Evolutionary conservation across 352 stramenopile species (phyloP).

Genomic region (Phytophthora idaei): DNA sequence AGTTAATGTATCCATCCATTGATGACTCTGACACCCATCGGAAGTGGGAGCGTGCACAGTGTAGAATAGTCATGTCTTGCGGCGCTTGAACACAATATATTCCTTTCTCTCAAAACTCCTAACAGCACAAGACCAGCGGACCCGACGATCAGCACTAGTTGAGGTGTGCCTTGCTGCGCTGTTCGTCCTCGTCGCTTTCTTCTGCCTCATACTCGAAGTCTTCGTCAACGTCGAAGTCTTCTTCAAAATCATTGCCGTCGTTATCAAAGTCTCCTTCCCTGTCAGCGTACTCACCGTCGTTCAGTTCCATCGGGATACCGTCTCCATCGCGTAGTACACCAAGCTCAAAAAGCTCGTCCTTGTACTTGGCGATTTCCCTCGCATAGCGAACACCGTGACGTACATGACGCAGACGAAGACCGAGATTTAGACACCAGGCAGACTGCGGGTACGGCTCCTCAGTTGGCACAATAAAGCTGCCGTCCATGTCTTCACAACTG

Average conservation of each 20-base stretch:
- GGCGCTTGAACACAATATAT: slow-evolving; percentile 28
- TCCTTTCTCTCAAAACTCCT: slow-evolving; percentile 26
- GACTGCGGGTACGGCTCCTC: slow-evolving; percentile 58
- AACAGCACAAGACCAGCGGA: slow-evolving; percentile 6
- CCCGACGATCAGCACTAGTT: slow-evolving; percentile 5
- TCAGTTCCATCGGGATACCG: slow-evolving; percentile 2
- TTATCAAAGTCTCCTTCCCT: slow-evolving; percentile 3
- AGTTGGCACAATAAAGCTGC: slow-evolving; percentile 62
- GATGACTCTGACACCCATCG: slow-evolving; percentile 1
- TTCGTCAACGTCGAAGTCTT: slow-evolving; percentile 10
- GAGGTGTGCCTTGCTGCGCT: slow-evolving; percentile 15
- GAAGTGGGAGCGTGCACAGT: slow-evolving; percentile 23
- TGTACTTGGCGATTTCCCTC: slow-evolving; percentile 67
- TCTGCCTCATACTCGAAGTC: slow-evolving; percentile 9
- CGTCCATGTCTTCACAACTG: slow-evolving; percentile 62
- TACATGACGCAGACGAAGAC: slow-evolving; percentile 69
- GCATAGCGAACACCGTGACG: slow-evolving; percentile 70
- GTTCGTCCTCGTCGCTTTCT: slow-evolving; percentile 5
- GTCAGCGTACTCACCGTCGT: slow-evolving; percentile 1
- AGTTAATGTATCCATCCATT: slow-evolving; percentile 11
- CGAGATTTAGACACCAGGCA: slow-evolving; percentile 76
- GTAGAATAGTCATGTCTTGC: slow-evolving; percentile 24
- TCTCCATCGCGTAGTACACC: slow-evolving; percentile 34
- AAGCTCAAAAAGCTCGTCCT: slow-evolving; percentile 43
- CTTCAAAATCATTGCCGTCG: slow-evolving; percentile 14